These are phyloP conservation scores for Chlorociboria aeruginascens DNA, from an alignment of 495 filamentous ascomycete genomes.

Conservation along the genomic window DNA sequence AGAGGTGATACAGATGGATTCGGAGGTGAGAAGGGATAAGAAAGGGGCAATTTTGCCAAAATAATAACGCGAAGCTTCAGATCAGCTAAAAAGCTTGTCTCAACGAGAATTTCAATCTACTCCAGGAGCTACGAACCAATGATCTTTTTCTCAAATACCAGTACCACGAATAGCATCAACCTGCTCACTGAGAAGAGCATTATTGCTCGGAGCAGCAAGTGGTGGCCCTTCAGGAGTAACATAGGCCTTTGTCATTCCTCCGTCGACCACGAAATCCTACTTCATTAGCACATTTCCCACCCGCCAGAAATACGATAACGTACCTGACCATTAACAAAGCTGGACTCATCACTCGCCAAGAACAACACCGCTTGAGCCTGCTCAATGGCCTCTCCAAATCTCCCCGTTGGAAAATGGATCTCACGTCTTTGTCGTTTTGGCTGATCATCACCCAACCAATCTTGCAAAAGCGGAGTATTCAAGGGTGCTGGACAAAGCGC, in stretches of 20 bases:
- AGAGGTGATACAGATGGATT: too few species aligned
- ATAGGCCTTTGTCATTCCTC: constrained; percentile 92
- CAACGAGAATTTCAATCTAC: too few species aligned
- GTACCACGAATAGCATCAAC: constrained; percentile 21
- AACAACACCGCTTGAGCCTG: constrained; percentile 92
- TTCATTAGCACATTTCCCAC: constrained; percentile 1
- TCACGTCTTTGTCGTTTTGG: constrained; percentile 76
- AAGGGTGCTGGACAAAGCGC: constrained; percentile 83
- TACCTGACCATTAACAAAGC: constrained; percentile 72
- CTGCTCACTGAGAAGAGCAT: constrained; percentile 28
- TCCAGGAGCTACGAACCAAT: too few species aligned
- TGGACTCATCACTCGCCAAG: constrained; percentile 85
- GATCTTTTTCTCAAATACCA: constrained; percentile 1
- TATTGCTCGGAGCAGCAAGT: constrained; percentile 58
- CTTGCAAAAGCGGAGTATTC: constrained; percentile 79
- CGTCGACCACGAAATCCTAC: constrained; percentile 90
- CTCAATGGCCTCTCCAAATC: constrained; percentile 93
- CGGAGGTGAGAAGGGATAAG: too few species aligned
- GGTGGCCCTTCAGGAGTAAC: constrained; percentile 81
- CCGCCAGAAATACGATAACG: background rate
- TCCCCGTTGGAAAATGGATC: constrained; percentile 88
- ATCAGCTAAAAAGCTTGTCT: too few species aligned
- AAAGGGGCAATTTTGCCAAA: too few species aligned
- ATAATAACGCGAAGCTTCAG: too few species aligned
- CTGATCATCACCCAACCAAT: constrained; percentile 86